Base-by-base conservation (phyloP, 208 protist genomes). In the Leishmania braziliensis region DNA sequence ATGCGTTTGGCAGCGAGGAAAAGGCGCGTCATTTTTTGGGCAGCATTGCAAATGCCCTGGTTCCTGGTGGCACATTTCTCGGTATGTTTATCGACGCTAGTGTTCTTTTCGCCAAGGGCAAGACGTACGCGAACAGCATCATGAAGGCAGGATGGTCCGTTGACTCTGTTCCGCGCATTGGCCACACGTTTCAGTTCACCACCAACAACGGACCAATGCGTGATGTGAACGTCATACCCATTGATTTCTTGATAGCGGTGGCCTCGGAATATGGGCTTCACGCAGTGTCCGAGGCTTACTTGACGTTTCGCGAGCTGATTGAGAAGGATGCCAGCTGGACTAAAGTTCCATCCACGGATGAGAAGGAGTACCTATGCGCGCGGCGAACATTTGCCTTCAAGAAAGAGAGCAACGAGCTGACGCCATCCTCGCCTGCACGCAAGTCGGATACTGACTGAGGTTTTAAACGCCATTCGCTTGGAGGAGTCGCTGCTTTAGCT, bases 221-320 rank as follows among this genome's bases (percentile, higher is more conserved):
- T 63, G 89, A 91, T 71, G 79, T 95, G 20, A 94, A 94, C 78
- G 94, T 97, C 5, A 86, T 96, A 29, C 86, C 94, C 33, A 90
- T 93, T 79, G 94, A 97, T 80, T 97, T 94, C 83, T 69, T 97
- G 43, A 89, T 96, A 50, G 92, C 91, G 26, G 85, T 96, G 10
- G 92, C 90, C 6, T 50, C 82, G 16, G 90, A 95, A 43, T 96
- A 89, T 80, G 84, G 88, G 16, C 79, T 97, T 20, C 75, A 87
- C 69, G 88, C 93, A 3, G 89, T 97, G 26, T 84, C 90, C 60
- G 90, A 95, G 70, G 86, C 84, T 39, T 95, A 91, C 83, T 78
- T 90, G 80, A 95, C 91, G n/a, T 93, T 95, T 74, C 75, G 85
- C 43, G 91, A 94, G 68, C 76, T 96, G 50, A 88, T 97, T 48